Base-by-base conservation (phyloP, 139 green algal genomes). In the Asterochloris erici region DNA sequence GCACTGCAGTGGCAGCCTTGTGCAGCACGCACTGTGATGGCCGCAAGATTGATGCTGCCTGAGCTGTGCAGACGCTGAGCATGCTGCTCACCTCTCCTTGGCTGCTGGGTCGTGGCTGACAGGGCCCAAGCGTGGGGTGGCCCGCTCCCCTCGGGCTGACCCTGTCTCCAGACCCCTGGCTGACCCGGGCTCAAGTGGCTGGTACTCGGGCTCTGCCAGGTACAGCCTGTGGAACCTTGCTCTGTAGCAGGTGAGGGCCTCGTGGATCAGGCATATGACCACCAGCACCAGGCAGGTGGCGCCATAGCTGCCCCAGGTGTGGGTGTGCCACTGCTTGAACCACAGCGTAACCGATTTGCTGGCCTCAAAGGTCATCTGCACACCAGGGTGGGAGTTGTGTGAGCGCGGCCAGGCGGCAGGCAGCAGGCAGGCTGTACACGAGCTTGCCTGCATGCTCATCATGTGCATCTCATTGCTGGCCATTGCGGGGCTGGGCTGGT, bases 301-400 rank as follows among this genome's bases (percentile, higher is more conserved):
- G 24, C 60, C 16, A 28, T 84, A 84, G 24, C 70, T 74, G 19
- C 79, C 62, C 47, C 29, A 81, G 61, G 26, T 83, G 26, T 80
- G 19, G 24, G 77, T 83, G 29, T 83, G 77, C 82, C 82, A 86
- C 4, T 66, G 63, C 60, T 77, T 76, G 14, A 86, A 66, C 82
- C 82, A 86, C 21, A 86, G 61, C 16, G 82, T 86, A 4, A 83
- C 82, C 27, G 74, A 60, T 29, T 77, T 86, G 68, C 60, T 85
- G 26, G 78, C 82, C 29, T 81, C 77, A 28, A 86, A 86, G 69
- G 74, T 80, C 82, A 86, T 86, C 77, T 86, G 82, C 82, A 86
- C 83, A 16, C 15, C 79, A 77, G 83, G 83, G 19, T 81, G 75
- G 38, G 38, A n/a, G 38, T 54, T 54, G 38, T 54, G 38, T 54